Conservation (phyloP, 345 rosid genomes). For the Balakata baccata region DNA sequence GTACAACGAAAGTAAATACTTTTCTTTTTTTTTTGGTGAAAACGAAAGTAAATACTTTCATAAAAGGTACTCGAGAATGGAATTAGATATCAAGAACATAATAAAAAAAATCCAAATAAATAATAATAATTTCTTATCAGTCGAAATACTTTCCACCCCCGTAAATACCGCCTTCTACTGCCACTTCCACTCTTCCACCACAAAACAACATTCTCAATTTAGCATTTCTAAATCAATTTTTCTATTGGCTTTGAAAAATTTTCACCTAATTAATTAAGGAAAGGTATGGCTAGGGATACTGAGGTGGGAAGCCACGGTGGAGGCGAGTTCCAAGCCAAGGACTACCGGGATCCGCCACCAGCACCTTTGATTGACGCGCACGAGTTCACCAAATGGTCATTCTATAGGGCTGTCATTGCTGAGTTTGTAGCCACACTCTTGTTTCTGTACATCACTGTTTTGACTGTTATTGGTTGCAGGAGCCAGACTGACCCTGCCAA, state of each 20-base stretch:
- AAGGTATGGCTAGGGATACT: slow-evolving; percentile 33
- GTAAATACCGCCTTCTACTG: neutral
- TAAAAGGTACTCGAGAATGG: no score
- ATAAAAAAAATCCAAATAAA: no score
- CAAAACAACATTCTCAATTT: no score
- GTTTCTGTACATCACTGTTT: slow-evolving; percentile 41
- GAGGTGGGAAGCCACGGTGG: slow-evolving; percentile 19
- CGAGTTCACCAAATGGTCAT: slow-evolving; percentile 41
- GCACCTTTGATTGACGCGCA: slow-evolving; percentile 39
- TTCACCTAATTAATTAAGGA: no score
- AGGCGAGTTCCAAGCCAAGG: slow-evolving; percentile 29
- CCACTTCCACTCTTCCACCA: neutral
- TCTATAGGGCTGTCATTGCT: slow-evolving; percentile 42
- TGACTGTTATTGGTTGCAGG: slow-evolving; percentile 43
- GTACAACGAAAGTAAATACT: no score
- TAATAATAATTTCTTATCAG: no score
- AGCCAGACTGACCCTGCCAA: slow-evolving; percentile 27
- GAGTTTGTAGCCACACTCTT: slow-evolving; percentile 46
- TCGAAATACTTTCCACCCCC: neutral
- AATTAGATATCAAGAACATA: no score
- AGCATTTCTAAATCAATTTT: no score
- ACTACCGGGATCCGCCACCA: slow-evolving; percentile 47
- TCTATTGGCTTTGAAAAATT: no score
- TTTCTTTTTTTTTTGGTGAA: no score
- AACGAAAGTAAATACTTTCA: no score